Conservation (phyloP, 305 asterid genomes). For the Fraxinus floribunda region DNA sequence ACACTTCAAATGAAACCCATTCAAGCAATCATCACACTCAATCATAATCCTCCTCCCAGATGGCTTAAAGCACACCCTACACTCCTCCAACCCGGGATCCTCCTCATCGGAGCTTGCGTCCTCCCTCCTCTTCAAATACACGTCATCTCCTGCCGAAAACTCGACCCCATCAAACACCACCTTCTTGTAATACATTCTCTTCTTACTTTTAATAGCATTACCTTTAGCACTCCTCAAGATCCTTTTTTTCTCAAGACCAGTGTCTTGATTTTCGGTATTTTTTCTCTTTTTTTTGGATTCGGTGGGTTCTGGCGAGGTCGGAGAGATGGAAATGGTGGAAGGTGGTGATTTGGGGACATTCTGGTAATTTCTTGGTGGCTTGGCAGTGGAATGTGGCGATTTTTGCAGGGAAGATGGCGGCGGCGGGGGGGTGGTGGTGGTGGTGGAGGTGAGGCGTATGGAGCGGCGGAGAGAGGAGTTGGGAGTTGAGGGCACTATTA, state of each 20-base stretch:
- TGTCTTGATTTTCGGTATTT: constrained; percentile 11
- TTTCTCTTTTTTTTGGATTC: constrained; percentile 48
- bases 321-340: constrained; percentile 31
- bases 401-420: constrained; percentile 20
- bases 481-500: constrained; percentile 28
- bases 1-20: constrained; percentile 90
- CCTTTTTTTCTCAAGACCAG: constrained; percentile 28
- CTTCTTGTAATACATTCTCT: constrained; percentile 61
- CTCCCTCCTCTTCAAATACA: constrained; percentile 77
- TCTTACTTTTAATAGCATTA: constrained; percentile 28
- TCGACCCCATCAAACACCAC: constrained; percentile 71
- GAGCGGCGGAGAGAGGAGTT: constrained; percentile 34
- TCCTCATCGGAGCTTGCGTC: constrained; percentile 61
- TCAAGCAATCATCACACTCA: constrained; percentile 93
- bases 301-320: constrained; percentile 50
- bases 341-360: constrained; percentile 28
- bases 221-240: constrained; percentile 25
- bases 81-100: constrained; percentile 82
- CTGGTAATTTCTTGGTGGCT: constrained; percentile 11
- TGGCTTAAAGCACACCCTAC: constrained; percentile 73
- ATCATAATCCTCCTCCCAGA: constrained; percentile 67
- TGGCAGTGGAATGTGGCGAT: constrained; percentile 32
- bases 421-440: constrained; percentile 27
- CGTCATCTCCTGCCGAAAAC: constrained; percentile 73
- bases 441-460: constrained; percentile 27